A percentile compares a stretch with the other conserved stretches of the same genome.
These are phyloP conservation scores for Gaertneriomyces sp. DNA, from an alignment of 192 early-diverging fungal species.

Conservation along the genomic window DNA sequence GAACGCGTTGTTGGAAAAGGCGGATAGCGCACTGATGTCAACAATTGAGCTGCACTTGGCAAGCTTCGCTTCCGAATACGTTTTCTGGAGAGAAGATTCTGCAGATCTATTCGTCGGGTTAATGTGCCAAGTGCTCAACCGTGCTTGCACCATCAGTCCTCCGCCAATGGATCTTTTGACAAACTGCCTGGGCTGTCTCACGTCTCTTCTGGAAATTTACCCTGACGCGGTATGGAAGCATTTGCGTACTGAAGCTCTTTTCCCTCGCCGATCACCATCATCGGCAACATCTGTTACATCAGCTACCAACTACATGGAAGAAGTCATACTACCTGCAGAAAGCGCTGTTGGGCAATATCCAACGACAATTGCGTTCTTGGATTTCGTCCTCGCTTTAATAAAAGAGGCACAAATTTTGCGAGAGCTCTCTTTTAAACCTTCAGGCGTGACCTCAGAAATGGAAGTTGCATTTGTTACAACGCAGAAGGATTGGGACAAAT, in stretches of 20 bases:
- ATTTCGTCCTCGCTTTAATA: slow-evolving; percentile 34
- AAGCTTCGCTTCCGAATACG: background rate
- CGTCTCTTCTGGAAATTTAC: slow-evolving; percentile 25
- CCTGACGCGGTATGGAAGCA: slow-evolving; percentile 37
- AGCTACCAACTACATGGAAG: slow-evolving; percentile 40
- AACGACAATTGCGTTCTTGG: slow-evolving; percentile 44
- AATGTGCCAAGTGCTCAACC: slow-evolving; percentile 38
- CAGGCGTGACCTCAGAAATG: no score
- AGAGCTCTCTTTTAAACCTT: background rate
- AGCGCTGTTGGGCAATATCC: slow-evolving; percentile 33
- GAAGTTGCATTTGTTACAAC: slow-evolving; percentile 12
- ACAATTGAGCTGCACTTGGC: slow-evolving; percentile 32
- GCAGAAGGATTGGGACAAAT: slow-evolving; percentile 23
- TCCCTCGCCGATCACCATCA: slow-evolving; percentile 31
- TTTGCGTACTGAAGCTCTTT: slow-evolving; percentile 32
- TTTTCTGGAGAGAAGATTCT: slow-evolving; percentile 9
- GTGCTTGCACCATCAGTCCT: slow-evolving; percentile 16
- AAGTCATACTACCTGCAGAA: slow-evolving; percentile 42
- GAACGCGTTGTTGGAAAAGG: slow-evolving; percentile 35
- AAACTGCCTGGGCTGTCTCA: slow-evolving; percentile 33
- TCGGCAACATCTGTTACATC: background rate
- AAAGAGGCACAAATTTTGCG: slow-evolving; percentile 28
- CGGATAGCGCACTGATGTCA: slow-evolving; percentile 9
- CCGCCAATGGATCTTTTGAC: slow-evolving; percentile 39
- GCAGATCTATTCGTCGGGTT: slow-evolving; percentile 28